These are phyloP conservation scores for Sequoia sempervirens DNA, from an alignment of 75 land plant genomes.

Conservation along the genomic window DNA sequence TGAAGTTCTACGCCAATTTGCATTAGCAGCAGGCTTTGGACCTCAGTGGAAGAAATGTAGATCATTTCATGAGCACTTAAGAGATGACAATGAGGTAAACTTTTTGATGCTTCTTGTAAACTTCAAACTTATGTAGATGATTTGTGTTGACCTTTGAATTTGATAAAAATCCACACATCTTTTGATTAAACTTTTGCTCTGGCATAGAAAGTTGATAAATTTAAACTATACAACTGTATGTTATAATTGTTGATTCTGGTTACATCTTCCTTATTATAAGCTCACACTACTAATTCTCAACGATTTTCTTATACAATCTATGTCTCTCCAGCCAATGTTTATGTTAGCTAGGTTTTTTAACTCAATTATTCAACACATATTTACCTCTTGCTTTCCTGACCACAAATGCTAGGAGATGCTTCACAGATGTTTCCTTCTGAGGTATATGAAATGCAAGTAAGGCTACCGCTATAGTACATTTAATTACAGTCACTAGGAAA, in stretches of 20 bases:
- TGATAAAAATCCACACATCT: not conserved
- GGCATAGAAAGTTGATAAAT: not conserved
- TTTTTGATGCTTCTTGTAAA: not conserved
- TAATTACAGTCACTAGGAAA: not conserved
- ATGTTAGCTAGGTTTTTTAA: not conserved
- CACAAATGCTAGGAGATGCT: not conserved
- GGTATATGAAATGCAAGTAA: too few species aligned
- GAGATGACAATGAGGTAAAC: constrained; percentile 55
- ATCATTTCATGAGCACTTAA: constrained; percentile 12
- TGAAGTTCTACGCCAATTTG: constrained; percentile 89
- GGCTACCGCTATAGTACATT: not conserved
- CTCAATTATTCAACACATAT: not conserved
- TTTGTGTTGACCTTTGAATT: not conserved
- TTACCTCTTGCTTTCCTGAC: not conserved
- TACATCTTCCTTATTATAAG: not conserved
- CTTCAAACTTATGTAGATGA: not conserved
- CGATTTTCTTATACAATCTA: too few species aligned
- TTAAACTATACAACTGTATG: not conserved
- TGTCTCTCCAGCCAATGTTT: not conserved
- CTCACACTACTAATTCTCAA: not conserved
- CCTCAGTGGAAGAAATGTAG: constrained; percentile 72
- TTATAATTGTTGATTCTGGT: not conserved
- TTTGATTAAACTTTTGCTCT: not conserved
- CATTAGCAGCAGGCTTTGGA: constrained; percentile 95
- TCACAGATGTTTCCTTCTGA: not conserved